Conservation (phyloP, 257 asterid species). For the Fraxinus quadrangulata region DNA sequence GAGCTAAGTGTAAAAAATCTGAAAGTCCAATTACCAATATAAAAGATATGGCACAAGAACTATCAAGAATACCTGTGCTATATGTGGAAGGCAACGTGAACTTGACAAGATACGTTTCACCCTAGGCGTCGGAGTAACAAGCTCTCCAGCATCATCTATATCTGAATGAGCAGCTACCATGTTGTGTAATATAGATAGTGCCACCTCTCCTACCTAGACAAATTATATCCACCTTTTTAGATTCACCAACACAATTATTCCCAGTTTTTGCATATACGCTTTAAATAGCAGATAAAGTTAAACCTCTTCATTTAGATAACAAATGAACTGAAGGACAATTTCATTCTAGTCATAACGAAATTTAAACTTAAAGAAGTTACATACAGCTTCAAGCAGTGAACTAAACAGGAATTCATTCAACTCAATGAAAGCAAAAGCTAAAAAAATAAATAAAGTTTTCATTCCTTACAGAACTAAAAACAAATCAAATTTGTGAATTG, state of each 20-base stretch:
- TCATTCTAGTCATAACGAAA: background rate
- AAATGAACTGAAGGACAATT: background rate
- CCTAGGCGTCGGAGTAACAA: slow-evolving; percentile 95
- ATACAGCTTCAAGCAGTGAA: background rate
- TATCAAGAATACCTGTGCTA: slow-evolving; percentile 74
- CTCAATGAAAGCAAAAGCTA: background rate
- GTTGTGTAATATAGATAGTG: slow-evolving; percentile 85
- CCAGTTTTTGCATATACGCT: slow-evolving; percentile 12
- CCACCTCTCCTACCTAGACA: slow-evolving; percentile 85
- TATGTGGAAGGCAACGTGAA: slow-evolving; percentile 91
- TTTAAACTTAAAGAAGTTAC: background rate
- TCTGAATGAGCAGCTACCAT: slow-evolving; percentile 98
- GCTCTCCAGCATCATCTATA: slow-evolving; percentile 99
- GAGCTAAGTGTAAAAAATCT: background rate
- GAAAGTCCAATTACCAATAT: background rate
- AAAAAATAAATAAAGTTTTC: background rate
- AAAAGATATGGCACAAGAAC: slow-evolving; percentile 23
- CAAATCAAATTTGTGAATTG: background rate
- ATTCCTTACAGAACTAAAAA: background rate
- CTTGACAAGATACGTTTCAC: slow-evolving; percentile 93
- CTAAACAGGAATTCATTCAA: background rate
- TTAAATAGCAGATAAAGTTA: background rate
- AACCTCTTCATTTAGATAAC: background rate
- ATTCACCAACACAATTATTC: slow-evolving; percentile 17
- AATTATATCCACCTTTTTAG: slow-evolving; percentile 24